Base-by-base conservation (phyloP, 768 basidiomycete genomes). In the Rhodotorula toruloides region DNA sequence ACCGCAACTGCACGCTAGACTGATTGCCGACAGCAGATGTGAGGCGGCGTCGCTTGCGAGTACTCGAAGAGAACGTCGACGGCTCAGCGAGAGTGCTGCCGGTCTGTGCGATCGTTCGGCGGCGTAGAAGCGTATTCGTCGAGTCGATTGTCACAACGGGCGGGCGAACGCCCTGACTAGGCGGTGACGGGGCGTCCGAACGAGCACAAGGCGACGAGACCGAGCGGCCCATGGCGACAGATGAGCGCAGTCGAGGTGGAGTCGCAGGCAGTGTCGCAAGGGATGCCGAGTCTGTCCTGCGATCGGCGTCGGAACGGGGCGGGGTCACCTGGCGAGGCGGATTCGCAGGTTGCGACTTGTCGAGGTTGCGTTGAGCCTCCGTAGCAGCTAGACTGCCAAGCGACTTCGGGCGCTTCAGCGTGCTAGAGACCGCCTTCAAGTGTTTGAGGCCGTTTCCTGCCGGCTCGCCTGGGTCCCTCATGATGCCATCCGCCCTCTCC, bases 401-500 rank as follows among this genome's bases (percentile, higher is more conserved):
- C n/a, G n/a, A n/a, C n/a, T n/a, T n/a, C n/a, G n/a, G 34, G 11
- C n/a, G 25, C 54, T 17, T 16, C 37, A 13, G 1, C 53, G 31
- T n/a, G n/a, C n/a, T n/a, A n/a, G n/a, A n/a, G n/a, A 37, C 39
- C 17, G 11, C 21, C 52, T 36, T 21, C 16, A 17, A 34, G 3
- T 22, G 32, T 21, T 14, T 9, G 21, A 2, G 32, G 10, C 14
- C 27, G 37, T 22, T 36, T 40, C 11, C 34, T 36, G 17, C 21
- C 36, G 32, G 17, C 21, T 31, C 16, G 32, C 34, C 52, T n/a
- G n/a, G n/a, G n/a, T n/a, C n/a, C n/a, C n/a, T n/a, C 32, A 11
- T 4, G 9, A 56, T 48, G 3, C 68, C 58, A 44, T 69, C 68
- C 37, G 68, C 68, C 31, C 3, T 13, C 40, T 69, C 68, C 17